Conservation (phyloP, 148 eudicot species). For the Camellia sinensis region DNA sequence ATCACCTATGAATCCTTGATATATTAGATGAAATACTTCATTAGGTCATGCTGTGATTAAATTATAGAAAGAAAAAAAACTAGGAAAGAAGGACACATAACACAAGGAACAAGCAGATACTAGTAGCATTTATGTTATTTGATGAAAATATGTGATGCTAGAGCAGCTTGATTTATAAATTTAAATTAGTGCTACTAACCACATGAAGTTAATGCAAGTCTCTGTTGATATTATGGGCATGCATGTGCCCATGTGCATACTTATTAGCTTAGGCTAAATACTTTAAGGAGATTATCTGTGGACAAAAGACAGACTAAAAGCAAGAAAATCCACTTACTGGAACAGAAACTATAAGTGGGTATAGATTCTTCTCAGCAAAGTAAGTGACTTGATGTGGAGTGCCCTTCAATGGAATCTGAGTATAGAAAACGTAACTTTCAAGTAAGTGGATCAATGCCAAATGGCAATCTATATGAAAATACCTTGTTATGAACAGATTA, state of each 20-base stretch:
- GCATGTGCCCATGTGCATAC: neutral
- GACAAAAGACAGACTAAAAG: constrained; percentile 4
- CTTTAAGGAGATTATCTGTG: neutral
- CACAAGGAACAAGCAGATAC: too few relatives aligned
- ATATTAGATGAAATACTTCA: neutral
- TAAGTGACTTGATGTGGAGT: constrained; percentile 99
- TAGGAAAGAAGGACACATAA: neutral
- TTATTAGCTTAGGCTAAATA: neutral
- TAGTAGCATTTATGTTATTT: too few relatives aligned
- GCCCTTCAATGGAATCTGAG: constrained; percentile 89
- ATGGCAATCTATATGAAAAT: neutral
- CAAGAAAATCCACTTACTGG: constrained; percentile 60
- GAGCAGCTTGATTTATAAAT: too few relatives aligned
- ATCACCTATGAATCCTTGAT: neutral
- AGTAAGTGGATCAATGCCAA: constrained; percentile 15
- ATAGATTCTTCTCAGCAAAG: constrained; percentile 88
- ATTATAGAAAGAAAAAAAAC: neutral
- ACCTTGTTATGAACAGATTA: constrained; percentile 7
- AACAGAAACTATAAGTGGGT: constrained; percentile 84
- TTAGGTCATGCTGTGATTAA: neutral
- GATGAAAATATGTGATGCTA: too few relatives aligned
- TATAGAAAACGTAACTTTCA: constrained; percentile 9
- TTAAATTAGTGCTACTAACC: neutral
- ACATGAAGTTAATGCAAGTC: neutral
- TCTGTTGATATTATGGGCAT: neutral